Conservation (phyloP, 768 basidiomycete species). For the Lactarius sp. region DNA sequence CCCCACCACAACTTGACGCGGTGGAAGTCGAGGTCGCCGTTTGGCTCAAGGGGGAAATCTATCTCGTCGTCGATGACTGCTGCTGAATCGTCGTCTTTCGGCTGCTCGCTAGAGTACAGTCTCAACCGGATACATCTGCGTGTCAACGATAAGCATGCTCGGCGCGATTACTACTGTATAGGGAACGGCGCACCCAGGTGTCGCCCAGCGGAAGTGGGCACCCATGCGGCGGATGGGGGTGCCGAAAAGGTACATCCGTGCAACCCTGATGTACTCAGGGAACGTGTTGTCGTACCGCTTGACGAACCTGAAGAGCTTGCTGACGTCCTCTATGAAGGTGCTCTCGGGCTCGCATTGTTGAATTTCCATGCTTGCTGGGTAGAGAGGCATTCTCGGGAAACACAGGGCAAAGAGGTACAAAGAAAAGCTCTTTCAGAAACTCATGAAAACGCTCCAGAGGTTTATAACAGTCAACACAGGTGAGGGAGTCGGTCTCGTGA, state of each 20-base stretch:
- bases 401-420: background rate
- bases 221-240: constrained; percentile 22
- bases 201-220: background rate
- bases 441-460: background rate
- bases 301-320: constrained; percentile 11
- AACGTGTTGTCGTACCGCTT: constrained; percentile 8
- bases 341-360: constrained; percentile 1
- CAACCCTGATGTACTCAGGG: constrained; percentile 16
- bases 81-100: background rate
- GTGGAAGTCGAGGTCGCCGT: constrained; percentile 21
- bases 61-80: constrained; percentile 19
- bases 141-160: background rate
- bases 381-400: background rate
- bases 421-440: background rate
- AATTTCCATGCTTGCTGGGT: background rate
- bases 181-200: constrained; percentile 18
- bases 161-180: background rate
- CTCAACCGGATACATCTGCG: constrained; percentile 23
- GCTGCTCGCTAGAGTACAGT: constrained; percentile 13
- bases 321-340: constrained; percentile 2
- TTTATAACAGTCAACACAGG: constrained; percentile 2
- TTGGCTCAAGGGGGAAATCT: constrained; percentile 20
- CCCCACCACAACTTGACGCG: constrained; percentile 24
- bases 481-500: background rate
- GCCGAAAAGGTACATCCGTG: constrained; percentile 22